Base-by-base conservation (phyloP, 176 grass and related monocot genomes). In the Oryza meridionalis region DNA sequence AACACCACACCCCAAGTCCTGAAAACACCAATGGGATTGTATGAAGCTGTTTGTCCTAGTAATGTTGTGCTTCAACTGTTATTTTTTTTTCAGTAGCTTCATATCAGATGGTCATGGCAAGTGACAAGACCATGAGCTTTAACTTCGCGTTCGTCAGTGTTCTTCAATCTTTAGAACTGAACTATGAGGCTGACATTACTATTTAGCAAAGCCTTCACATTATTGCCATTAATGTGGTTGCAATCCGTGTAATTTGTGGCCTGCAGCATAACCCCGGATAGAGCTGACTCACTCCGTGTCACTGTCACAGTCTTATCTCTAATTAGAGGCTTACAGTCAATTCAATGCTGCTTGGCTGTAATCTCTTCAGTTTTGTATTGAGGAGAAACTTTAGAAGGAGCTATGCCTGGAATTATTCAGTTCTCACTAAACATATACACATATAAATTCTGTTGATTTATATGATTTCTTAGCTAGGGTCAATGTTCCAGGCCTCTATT, bases 301-400 rank as follows among this genome's bases (percentile, higher is more conserved):
- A 25, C 45, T 31, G 37, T 63, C 51, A 15, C 37, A 17, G 38
- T 63, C 51, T 85, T 85, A 85, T 70, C 83, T 38, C 32, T 14
- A 38, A 40, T 40, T 55, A 49, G 46, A 49, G 46, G 9, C 0
- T 46, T 46, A 51, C 4, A 16, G 49, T 17, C 49, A 17, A 51
- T 51, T 51, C 15, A 16, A 17, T 51, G 15, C 0, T 51, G 49
- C 49, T 21, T 55, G 51, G 51, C 51, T 55, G 17, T 19, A 55
- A 55, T 21, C 17, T 55, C 15, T 55, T 19, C 15, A 0, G 7
- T 19, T 55, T 53, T 12, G 16, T 53, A 53, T 19, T 7, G 50
- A 17, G 50, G 1, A 53, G 50, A 53, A 53, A 53, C 19, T 53
- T 53, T 53, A 53, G 14, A 51, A 16, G 50, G 16, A 12, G 16